A percentile compares a stretch with the other conserved stretches of the same genome.
phyloP scores from a whole-genome alignment of 805 yeast species.

The Cyberlindnera sargentensis region DNA sequence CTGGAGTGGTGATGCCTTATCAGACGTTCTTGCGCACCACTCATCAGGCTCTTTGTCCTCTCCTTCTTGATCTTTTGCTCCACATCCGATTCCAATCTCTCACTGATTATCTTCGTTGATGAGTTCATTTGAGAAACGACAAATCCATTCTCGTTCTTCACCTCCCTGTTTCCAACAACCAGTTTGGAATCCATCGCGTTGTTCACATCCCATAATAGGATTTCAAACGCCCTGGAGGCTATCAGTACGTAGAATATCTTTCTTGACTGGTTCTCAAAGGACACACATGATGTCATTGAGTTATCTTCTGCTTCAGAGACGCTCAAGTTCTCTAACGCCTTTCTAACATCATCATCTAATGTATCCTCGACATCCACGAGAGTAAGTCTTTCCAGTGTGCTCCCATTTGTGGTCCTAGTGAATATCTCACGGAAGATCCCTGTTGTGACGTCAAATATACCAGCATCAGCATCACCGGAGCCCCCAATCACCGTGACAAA shows the following conservation, averaged over 20 bases:
- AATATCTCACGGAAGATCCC: conserved; percentile 47
- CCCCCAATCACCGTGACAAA: conserved; percentile 65
- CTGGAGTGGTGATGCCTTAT: conserved; percentile 43
- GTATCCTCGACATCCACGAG: conserved; percentile 13
- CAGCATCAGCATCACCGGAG: conserved; percentile 46
- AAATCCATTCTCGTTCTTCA: conserved; percentile 12
- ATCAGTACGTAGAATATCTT: conserved; percentile 15
- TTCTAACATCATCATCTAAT: not conserved
- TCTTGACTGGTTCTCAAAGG: conserved; percentile 16
- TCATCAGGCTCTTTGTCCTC: conserved; percentile 27
- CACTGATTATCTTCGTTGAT: conserved; percentile 31
- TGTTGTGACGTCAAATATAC: conserved; percentile 71
- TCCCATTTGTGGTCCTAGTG: conserved; percentile 8
- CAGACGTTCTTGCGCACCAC: conserved; percentile 36
- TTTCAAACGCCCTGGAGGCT: conserved; percentile 14
- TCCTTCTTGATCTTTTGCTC: conserved; percentile 25
- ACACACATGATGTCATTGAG: conserved; percentile 15
- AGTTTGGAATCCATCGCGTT: conserved; percentile 25
- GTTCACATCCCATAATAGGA: conserved; percentile 33
- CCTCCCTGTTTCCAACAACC: conserved; percentile 14
- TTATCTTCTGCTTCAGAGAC: conserved; percentile 1
- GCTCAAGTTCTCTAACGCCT: conserved; percentile 1
- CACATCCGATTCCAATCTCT: no score
- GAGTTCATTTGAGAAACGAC: conserved; percentile 30
- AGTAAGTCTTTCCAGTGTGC: conserved; percentile 15